A percentile compares a stretch with the other conserved stretches of the same genome.
phyloP scores from a whole-genome alignment of 306 rosid genomes.

The Glycine soja region DNA sequence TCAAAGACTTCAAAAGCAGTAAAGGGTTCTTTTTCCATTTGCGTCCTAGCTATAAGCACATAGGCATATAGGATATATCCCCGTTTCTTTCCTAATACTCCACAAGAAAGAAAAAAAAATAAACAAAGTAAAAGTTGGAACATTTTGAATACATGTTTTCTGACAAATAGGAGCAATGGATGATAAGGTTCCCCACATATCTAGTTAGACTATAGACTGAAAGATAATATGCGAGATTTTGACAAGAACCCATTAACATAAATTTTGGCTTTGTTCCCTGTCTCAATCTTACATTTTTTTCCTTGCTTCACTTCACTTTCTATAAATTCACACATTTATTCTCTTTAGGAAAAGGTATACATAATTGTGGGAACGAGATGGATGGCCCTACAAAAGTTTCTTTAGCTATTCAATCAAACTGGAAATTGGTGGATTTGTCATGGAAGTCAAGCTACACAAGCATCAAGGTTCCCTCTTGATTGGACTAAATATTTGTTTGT shows the following conservation, averaged over 20 bases:
- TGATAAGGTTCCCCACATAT: conserved; percentile 75
- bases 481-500: conserved; percentile 48
- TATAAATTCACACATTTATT: conserved; percentile 77
- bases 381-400: conserved; percentile 60
- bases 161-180: conserved; percentile 65
- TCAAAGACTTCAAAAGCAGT: conserved; percentile 55
- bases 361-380: conserved; percentile 57
- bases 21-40: conserved; percentile 55
- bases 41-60: conserved; percentile 55
- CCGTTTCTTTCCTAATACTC: conserved; percentile 51
- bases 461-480: conserved; percentile 59
- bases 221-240: conserved; percentile 85
- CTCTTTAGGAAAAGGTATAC: conserved; percentile 73
- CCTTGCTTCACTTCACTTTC: conserved; percentile 56
- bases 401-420: conserved; percentile 62
- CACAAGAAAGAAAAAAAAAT: conserved; percentile 35
- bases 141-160: conserved; percentile 74
- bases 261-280: conserved; percentile 77
- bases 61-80: conserved; percentile 55
- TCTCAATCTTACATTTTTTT: conserved; percentile 64
- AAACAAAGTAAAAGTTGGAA: conserved; percentile 62
- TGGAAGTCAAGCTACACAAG: conserved; percentile 55
- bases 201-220: conserved; percentile 62
- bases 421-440: conserved; percentile 59
- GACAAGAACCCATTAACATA: conserved; percentile 87